A percentile compares a stretch with the other conserved stretches of the same genome.
These are phyloP conservation scores for Aspergillus biplanus DNA, from an alignment of 495 filamentous ascomycete species.

Conservation along the genomic window DNA sequence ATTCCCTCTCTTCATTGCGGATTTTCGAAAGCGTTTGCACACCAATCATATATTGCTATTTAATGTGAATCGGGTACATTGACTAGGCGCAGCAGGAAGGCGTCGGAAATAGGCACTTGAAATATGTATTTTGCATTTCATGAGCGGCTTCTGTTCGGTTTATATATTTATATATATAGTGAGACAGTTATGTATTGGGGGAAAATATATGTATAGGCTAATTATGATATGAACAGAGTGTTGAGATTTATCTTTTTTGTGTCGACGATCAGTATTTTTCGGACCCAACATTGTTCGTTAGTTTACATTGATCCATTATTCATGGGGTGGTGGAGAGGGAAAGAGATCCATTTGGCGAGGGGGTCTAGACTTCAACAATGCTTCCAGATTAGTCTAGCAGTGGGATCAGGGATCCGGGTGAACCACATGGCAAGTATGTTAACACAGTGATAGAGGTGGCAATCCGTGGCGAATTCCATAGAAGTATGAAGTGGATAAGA, in stretches of 20 bases:
- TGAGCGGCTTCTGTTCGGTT: not conserved
- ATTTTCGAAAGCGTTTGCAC: conserved; percentile 10
- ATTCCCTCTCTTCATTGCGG: conserved; percentile 1
- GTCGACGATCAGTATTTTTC: too few species aligned
- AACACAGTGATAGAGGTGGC: too few species aligned
- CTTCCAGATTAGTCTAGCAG: too few species aligned
- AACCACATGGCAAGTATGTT: too few species aligned
- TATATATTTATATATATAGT: conserved; percentile 2
- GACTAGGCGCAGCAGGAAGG: conserved; percentile 10
- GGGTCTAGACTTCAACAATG: too few species aligned
- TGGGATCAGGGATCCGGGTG: too few species aligned
- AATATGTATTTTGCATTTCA: not conserved
- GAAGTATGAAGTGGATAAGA: not conserved
- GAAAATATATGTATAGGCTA: not conserved
- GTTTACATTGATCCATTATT: too few species aligned
- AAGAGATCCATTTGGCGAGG: too few species aligned
- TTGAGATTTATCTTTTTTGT: too few species aligned
- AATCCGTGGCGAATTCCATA: too few species aligned
- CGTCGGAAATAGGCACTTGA: not conserved
- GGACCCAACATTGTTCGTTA: too few species aligned
- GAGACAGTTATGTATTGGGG: not conserved
- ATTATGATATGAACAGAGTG: not conserved
- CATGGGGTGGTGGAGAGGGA: too few species aligned
- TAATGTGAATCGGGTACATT: conserved; percentile 8
- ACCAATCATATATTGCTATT: not conserved